Evolutionary conservation across 83 land plant genomes (phyloP).

Genomic region (Larix sibirica): DNA sequence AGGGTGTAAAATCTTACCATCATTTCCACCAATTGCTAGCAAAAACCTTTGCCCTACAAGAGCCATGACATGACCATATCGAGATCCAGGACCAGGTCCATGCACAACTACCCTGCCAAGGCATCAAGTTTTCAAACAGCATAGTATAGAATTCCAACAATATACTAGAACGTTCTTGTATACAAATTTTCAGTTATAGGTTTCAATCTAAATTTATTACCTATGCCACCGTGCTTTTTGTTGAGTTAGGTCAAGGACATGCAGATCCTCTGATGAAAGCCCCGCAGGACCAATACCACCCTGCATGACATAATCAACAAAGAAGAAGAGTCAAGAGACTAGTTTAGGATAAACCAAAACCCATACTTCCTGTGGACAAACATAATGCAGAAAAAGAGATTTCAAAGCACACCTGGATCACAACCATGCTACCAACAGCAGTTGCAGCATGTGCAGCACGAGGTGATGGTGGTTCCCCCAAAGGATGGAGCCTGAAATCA

Average conservation of each 20-base stretch:
- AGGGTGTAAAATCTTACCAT: conserved; percentile 25
- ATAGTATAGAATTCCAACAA: not conserved
- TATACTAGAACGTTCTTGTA: not conserved
- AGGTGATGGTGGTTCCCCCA: conserved; percentile 69
- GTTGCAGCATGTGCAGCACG: conserved; percentile 74
- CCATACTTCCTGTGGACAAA: not conserved
- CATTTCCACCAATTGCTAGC: conserved; percentile 60
- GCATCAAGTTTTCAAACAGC: not conserved
- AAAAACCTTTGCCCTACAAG: conserved; percentile 58
- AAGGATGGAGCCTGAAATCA: conserved; percentile 36
- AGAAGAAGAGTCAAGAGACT: not conserved
- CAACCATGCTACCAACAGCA: conserved; percentile 66
- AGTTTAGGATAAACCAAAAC: not conserved
- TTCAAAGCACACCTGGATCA: conserved; percentile 42
- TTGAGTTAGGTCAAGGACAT: conserved; percentile 59
- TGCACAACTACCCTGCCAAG: conserved; percentile 56
- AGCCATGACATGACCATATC: conserved; percentile 68
- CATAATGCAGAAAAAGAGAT: not conserved
- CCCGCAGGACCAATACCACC: conserved; percentile 67
- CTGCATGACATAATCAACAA: conserved; percentile 19
- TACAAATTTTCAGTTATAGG: not conserved
- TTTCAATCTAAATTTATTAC: conserved; percentile 14
- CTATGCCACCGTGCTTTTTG: conserved; percentile 64
- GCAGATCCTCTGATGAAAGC: conserved; percentile 55
- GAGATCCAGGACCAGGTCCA: conserved; percentile 64